A percentile compares a stretch with the other conserved stretches of the same genome.
Conservation (phyloP, 805 yeast species). For the Torulaspora indica region DNA sequence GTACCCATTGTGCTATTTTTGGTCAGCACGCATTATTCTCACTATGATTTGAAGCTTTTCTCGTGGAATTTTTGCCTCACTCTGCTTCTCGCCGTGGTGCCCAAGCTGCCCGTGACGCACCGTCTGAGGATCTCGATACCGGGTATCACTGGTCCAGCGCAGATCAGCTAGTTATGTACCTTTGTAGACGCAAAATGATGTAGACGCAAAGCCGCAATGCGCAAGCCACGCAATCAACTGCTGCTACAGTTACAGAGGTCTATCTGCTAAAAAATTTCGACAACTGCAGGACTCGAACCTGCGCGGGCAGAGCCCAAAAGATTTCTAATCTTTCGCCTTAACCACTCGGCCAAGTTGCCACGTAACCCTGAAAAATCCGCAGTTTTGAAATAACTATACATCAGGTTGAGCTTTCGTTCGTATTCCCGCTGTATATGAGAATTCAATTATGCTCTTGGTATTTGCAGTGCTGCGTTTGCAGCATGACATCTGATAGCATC, state of each 20-base stretch:
- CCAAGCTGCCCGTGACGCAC: constrained; percentile 81
- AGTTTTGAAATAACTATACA: too few species aligned
- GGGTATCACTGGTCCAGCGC: constrained; percentile 40
- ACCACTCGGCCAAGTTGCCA: constrained; percentile 56
- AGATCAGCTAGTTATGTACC: constrained; percentile 25
- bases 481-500: too few species aligned
- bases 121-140: constrained; percentile 65
- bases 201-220: background rate
- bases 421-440: too few species aligned
- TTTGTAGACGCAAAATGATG: background rate
- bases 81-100: constrained; percentile 82
- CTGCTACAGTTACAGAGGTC: too few species aligned
- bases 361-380: too few species aligned
- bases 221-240: too few species aligned
- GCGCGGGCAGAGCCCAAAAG: constrained; percentile 53
- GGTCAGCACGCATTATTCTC: constrained; percentile 83
- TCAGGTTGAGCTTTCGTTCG: too few species aligned
- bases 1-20: constrained; percentile 90
- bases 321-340: constrained; percentile 57
- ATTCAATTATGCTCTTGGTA: too few species aligned
- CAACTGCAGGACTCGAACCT: constrained; percentile 66
- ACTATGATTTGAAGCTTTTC: constrained; percentile 75
- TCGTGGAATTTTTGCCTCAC: constrained; percentile 66
- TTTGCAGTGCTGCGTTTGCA: too few species aligned
- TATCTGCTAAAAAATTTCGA: constrained; percentile 39